Evolutionary conservation across 2,329 filamentous ascomycete species (phyloP).

Genomic region (Fusarium sp.): DNA sequence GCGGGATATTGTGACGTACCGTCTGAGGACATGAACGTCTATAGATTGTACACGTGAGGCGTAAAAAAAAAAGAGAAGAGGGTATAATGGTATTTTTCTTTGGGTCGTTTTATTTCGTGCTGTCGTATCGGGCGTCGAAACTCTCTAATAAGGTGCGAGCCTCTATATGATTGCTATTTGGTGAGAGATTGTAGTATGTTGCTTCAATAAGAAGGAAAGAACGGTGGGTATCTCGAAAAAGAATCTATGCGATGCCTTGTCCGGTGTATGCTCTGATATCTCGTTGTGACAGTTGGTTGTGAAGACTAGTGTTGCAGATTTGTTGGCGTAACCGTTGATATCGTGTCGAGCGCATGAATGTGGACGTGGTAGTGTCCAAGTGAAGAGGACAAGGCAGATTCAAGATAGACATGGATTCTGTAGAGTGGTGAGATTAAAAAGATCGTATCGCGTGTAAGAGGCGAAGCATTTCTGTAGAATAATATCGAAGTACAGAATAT

Average conservation of each 20-base stretch:
- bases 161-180: constrained; percentile 11
- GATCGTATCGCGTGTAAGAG: constrained; percentile 4
- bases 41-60: constrained; percentile 8
- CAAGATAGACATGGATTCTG: constrained; percentile 41
- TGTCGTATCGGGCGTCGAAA: constrained; percentile 32
- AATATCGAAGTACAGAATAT: background rate
- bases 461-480: constrained; percentile 25
- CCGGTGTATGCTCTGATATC: constrained; percentile 9
- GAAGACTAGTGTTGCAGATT: constrained; percentile 22
- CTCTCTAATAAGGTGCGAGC: constrained; percentile 42
- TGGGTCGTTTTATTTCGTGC: constrained; percentile 8
- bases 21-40: constrained; percentile 40
- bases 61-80: background rate
- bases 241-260: constrained; percentile 12
- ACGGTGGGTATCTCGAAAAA: background rate
- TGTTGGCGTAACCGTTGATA: constrained; percentile 36
- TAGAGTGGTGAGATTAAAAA: constrained; percentile 25
- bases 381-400: constrained; percentile 25
- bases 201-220: constrained; percentile 1
- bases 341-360: constrained; percentile 37
- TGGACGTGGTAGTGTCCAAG: constrained; percentile 25
- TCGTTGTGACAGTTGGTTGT: constrained; percentile 6
- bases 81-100: constrained; percentile 7
- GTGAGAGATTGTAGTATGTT: constrained; percentile 6
- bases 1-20: constrained; percentile 23